A percentile compares a stretch with the other conserved stretches of the same genome.
Evolutionary conservation across 208 protist genomes (phyloP).

Genomic region (Crithidia brevicula): DNA sequence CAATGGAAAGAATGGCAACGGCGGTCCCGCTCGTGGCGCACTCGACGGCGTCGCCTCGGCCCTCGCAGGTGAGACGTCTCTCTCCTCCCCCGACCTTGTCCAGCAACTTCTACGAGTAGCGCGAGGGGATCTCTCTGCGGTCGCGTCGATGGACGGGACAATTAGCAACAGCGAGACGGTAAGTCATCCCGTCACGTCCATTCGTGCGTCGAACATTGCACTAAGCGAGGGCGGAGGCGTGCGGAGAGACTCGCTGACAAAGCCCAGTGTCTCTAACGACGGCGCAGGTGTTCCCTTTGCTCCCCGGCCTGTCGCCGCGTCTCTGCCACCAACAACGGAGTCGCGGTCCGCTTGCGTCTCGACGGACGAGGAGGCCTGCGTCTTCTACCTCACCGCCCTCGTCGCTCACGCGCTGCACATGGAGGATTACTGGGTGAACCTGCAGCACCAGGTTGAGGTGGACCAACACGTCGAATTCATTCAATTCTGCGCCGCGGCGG

Average conservation of each 20-base stretch:
- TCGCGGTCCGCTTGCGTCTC: not conserved
- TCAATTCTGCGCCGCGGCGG: slow-evolving; percentile 61
- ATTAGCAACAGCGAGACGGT: not conserved
- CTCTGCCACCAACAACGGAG: not conserved
- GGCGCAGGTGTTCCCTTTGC: too few species aligned
- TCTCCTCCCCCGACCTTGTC: slow-evolving; percentile 15
- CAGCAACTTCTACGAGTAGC: slow-evolving; percentile 27
- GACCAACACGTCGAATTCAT: slow-evolving; percentile 70
- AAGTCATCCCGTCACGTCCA: not conserved
- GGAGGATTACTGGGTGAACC: slow-evolving; percentile 69
- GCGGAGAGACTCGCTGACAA: too few species aligned
- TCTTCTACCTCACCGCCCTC: slow-evolving; percentile 40
- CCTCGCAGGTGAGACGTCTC: not conserved
- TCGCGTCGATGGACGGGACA: not conserved
- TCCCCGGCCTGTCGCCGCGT: not conserved
- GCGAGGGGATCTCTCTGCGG: slow-evolving; percentile 12
- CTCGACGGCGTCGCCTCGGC: not conserved
- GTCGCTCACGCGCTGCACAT: slow-evolving; percentile 51
- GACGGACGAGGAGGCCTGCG: slow-evolving; percentile 17
- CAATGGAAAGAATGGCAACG: not conserved
- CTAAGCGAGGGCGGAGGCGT: too few species aligned
- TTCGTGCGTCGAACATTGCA: too few species aligned
- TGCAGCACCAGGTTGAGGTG: slow-evolving; percentile 71
- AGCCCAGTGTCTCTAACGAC: too few species aligned
- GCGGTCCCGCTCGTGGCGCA: slow-evolving; percentile 7